These are phyloP conservation scores for Nematocida sp. DNA, from an alignment of 371 early-diverging fungal species.

Conservation along the genomic window DNA sequence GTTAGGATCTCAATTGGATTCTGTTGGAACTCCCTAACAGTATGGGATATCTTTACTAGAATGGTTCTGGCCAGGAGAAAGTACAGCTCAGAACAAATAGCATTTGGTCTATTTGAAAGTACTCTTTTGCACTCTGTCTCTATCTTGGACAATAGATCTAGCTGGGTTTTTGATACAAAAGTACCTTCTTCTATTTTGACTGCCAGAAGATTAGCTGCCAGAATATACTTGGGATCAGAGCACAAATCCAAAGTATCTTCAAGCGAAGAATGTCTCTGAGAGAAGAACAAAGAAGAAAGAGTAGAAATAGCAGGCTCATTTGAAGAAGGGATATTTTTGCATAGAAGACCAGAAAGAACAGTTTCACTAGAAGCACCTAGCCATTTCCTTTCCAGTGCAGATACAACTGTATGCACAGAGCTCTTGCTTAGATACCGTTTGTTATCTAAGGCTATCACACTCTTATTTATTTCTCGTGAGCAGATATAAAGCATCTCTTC, in stretches of 20 bases:
- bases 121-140: background rate
- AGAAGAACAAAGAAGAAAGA: too few relatives aligned
- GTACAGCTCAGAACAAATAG: too few relatives aligned
- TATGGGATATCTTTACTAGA: background rate
- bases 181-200: conserved; percentile 15
- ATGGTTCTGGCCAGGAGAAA: background rate
- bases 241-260: too few relatives aligned
- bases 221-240: background rate
- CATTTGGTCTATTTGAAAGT: background rate
- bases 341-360: background rate
- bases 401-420: background rate
- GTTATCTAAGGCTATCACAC: background rate
- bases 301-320: too few relatives aligned
- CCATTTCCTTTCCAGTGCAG: conserved; percentile 44
- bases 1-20: conserved; percentile 29
- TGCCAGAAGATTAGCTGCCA: conserved; percentile 20
- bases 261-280: too few relatives aligned
- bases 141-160: background rate
- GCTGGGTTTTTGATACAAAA: background rate
- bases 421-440: background rate
- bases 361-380: conserved; percentile 16
- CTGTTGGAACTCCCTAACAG: conserved; percentile 20
- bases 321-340: background rate
- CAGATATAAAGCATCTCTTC: conserved; percentile 46
- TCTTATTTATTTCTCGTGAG: background rate